Conservation (phyloP, 2,329 filamentous ascomycete genomes). For the Fusarium drepaniforme region DNA sequence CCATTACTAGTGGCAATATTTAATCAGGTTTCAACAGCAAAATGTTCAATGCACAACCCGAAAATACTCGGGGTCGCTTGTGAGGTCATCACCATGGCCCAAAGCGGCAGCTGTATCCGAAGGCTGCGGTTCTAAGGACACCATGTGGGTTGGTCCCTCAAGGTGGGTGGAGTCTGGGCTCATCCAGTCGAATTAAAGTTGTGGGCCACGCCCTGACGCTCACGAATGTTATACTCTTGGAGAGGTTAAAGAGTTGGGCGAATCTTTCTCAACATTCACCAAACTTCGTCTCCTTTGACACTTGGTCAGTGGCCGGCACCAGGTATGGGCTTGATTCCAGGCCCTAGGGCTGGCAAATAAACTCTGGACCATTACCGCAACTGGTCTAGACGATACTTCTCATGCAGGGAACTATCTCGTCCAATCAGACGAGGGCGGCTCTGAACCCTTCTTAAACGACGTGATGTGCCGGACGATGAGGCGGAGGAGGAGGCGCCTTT, state of each 20-base stretch:
- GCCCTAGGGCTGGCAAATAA: conserved; percentile 25
- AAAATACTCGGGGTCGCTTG: conserved; percentile 13
- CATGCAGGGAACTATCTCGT: conserved; percentile 40
- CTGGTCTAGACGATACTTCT: conserved; percentile 25
- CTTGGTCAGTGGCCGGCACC: conserved; percentile 20
- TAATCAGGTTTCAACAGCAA: not conserved
- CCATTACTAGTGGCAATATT: not conserved
- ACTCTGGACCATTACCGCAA: conserved; percentile 30
- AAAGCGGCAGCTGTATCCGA: not conserved
- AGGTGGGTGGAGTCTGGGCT: not conserved
- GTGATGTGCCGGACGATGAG: conserved; percentile 20
- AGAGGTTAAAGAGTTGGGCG: conserved; percentile 8
- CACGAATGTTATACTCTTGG: conserved; percentile 6
- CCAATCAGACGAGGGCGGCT: conserved; percentile 38
- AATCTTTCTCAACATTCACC: not conserved
- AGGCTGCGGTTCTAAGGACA: not conserved
- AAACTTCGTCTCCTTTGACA: conserved; percentile 27
- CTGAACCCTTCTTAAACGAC: conserved; percentile 32
- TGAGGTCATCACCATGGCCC: conserved; percentile 32
- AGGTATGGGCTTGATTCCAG: conserved; percentile 25
- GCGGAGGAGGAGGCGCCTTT: conserved; percentile 33
- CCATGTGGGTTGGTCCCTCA: not conserved
- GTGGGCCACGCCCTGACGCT: conserved; percentile 8
- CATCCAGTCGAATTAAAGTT: not conserved
- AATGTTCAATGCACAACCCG: conserved; percentile 7